Conservation (phyloP, 495 filamentous ascomycete species). For the Echria macrotheca region DNA sequence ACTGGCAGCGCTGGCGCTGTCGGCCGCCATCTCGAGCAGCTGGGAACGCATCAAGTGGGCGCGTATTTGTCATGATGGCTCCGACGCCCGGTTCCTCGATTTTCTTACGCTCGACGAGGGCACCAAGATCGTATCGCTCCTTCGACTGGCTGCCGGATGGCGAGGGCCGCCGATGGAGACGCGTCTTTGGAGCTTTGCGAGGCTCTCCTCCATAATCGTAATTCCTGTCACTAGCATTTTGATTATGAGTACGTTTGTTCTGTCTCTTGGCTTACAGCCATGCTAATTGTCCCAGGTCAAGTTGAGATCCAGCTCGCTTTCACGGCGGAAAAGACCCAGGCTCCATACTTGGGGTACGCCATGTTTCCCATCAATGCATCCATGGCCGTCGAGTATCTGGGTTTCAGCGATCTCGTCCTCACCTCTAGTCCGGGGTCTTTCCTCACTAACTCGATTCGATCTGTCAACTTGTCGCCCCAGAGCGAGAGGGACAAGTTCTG, state of each 20-base stretch:
- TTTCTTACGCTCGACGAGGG: constrained; percentile 7
- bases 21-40: constrained; percentile 1
- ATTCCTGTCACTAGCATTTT: constrained; percentile 4
- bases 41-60: constrained; percentile 9
- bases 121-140: not conserved
- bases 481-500: not conserved
- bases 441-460: not conserved
- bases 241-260: constrained; percentile 2
- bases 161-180: not conserved
- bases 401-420: constrained; percentile 5
- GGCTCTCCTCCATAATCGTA: not conserved
- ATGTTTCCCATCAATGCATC: not conserved
- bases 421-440: not conserved
- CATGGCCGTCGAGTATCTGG: constrained; percentile 2
- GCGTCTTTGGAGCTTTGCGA: not conserved
- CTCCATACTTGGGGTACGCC: constrained; percentile 1
- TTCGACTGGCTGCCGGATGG: not conserved
- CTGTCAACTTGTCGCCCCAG: not conserved
- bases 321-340: not conserved
- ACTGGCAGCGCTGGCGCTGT: not conserved
- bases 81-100: not conserved
- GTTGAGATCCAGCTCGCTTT: constrained; percentile 6
- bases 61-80: not conserved
- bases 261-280: too few relatives aligned
- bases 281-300: constrained; percentile 6